Percentiles rank a stretch among this genome's conserved stretches.
Evolutionary conservation across 495 filamentous ascomycete genomes (phyloP).

Genomic region (Podospora didyma): DNA sequence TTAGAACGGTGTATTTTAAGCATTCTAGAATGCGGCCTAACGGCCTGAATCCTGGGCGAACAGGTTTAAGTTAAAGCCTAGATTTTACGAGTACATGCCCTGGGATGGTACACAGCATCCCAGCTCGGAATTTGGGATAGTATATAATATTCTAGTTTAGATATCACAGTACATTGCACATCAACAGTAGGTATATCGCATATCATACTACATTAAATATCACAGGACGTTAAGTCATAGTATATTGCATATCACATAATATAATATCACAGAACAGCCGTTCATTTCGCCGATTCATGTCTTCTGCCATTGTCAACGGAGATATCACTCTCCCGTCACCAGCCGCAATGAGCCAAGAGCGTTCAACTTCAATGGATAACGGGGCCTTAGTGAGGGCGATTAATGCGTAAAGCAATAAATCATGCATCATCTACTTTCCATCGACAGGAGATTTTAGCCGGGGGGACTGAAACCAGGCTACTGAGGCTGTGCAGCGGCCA

Average conservation of each 20-base stretch:
- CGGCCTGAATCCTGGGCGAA: background rate
- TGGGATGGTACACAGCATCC: background rate
- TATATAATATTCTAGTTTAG: background rate
- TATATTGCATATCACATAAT: background rate
- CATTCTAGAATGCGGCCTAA: background rate
- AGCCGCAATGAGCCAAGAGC: too few species aligned
- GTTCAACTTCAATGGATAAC: too few species aligned
- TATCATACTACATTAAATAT: background rate
- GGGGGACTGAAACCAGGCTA: too few species aligned
- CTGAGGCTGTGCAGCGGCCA: too few species aligned
- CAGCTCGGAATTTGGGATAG: slow-evolving; percentile 1
- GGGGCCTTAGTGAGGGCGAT: too few species aligned
- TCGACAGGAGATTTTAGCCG: too few species aligned
- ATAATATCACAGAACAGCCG: too few species aligned
- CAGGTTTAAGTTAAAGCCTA: background rate
- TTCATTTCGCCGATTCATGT: too few species aligned
- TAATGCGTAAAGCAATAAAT: too few species aligned
- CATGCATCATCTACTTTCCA: too few species aligned
- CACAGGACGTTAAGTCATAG: background rate
- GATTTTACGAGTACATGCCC: background rate
- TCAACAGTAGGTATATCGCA: background rate
- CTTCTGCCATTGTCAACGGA: too few species aligned
- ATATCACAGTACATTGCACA: background rate
- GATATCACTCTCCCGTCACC: too few species aligned
- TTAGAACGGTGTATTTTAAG: background rate